Evolutionary conservation across 2,329 filamentous ascomycete species (phyloP), one percentile per base, ranked within the genome.

Genomic region (Sordariomycetes sp.): DNA sequence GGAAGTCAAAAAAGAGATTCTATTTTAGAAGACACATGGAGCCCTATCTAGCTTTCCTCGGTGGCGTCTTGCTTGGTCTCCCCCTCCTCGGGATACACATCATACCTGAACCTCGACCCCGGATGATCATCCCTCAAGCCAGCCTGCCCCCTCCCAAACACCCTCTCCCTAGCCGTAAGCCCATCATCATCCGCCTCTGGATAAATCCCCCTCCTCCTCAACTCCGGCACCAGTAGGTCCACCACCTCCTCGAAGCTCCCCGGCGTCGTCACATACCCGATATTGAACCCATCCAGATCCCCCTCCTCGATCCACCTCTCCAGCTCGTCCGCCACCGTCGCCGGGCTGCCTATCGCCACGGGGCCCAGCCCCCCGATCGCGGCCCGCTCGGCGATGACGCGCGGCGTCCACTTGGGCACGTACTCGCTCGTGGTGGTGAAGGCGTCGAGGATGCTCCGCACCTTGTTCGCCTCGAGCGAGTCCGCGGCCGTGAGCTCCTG

Each of bases 21-120:
- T n/a, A n/a, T n/a, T n/a, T n/a, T n/a, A n/a, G n/a, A 37, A 14
- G 35, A 37, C 14, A 37, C 35, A 37, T 37, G 14, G 7, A 16
- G 37, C 37, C 18, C 4, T 16, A 4, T n/a, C 37, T 43, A 43
- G 18, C 4, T n/a, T 16, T 43, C 37, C 37, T 43, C 12, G 37
- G 37, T n/a, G 12, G 14, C 37, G 3, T n/a, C 18, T 43, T 43
- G 37, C 14, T 16, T 43, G 12, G 4, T n/a, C 3, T 43, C 48
- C 22, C 48, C 22, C 37, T 83, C 79, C 63, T 85, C 81, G 59
- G 77, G 68, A 62, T 85, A 87, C 1, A 83, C 77, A 63, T 80
- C 74, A 62, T 86, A 87, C 69, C 82, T 85, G 65, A 85, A 87
- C 61, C 64, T 68, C 55, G 76, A 80, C 1, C 83, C 85, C 0